A percentile compares a stretch with the other conserved stretches of the same genome.
Conservation (phyloP, 345 rosid species). For the Litchi chinensis region DNA sequence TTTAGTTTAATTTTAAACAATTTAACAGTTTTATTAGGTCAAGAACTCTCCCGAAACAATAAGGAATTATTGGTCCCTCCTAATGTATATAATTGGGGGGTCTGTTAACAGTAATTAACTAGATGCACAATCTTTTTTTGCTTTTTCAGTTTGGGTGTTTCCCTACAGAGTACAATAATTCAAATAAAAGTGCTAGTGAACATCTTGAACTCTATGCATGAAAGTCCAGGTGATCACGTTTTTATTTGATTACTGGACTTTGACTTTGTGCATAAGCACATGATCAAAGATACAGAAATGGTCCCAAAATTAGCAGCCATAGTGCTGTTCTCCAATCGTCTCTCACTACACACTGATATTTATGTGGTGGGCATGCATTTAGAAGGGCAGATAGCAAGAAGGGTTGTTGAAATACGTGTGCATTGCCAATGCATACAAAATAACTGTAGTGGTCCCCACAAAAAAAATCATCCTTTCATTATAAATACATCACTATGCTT, state of each 20-base stretch:
- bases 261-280: background rate
- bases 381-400: slow-evolving; percentile 46
- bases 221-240: slow-evolving; percentile 2
- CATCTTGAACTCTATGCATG: too few species aligned
- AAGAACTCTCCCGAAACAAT: too few species aligned
- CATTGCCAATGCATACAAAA: background rate
- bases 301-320: background rate
- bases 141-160: too few species aligned
- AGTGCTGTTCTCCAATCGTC: background rate
- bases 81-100: too few species aligned
- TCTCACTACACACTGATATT: background rate
- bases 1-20: too few species aligned
- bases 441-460: background rate
- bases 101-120: too few species aligned
- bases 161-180: background rate
- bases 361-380: slow-evolving; percentile 7
- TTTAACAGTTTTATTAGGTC: too few species aligned
- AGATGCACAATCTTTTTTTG: too few species aligned
- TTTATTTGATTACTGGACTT: background rate
- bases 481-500: background rate
- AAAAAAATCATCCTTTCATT: background rate
- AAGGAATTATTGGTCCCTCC: too few species aligned
- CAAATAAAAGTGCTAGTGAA: background rate
- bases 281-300: background rate
- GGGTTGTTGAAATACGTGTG: slow-evolving; percentile 25